These are phyloP conservation scores for Thermoascus crustaceus DNA, from an alignment of 2,329 filamentous ascomycete genomes.

Conservation along the genomic window DNA sequence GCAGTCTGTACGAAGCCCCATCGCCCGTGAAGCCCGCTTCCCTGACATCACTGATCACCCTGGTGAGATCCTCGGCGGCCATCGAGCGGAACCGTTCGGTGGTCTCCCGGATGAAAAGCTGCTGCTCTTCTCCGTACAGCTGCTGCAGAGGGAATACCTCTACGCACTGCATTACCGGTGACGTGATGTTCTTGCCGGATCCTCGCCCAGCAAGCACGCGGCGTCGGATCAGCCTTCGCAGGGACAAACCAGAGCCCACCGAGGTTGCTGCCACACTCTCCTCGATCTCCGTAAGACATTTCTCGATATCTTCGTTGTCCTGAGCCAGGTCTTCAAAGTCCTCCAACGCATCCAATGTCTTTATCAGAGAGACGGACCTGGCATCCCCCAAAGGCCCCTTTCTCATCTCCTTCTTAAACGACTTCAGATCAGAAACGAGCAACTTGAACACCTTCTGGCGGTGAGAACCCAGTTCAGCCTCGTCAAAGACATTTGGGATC, in stretches of 20 bases:
- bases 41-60: slow-evolving; percentile 24
- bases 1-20: slow-evolving; percentile 23
- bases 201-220: slow-evolving; percentile 26
- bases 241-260: slow-evolving; percentile 21
- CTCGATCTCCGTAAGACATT: slow-evolving; percentile 27
- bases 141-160: slow-evolving; percentile 28
- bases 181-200: slow-evolving; percentile 18
- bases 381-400: slow-evolving; percentile 25
- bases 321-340: slow-evolving; percentile 31
- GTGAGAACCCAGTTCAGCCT: slow-evolving; percentile 22
- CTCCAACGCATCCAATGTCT: slow-evolving; percentile 31
- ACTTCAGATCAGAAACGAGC: slow-evolving; percentile 27
- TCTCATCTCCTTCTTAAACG: slow-evolving; percentile 26
- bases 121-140: slow-evolving; percentile 31
- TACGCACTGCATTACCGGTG: slow-evolving; percentile 24
- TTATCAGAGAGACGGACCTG: slow-evolving; percentile 23
- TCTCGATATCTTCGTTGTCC: slow-evolving; percentile 26
- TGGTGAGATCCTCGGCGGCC: slow-evolving; percentile 20
- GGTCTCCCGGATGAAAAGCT: slow-evolving; percentile 28
- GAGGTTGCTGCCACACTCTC: slow-evolving; percentile 26
- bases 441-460: slow-evolving; percentile 27
- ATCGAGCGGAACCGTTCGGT: slow-evolving; percentile 27
- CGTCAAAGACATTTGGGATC: slow-evolving; percentile 20
- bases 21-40: slow-evolving; percentile 22
- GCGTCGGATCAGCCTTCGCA: slow-evolving; percentile 24